Conservation (phyloP, 2,329 filamentous ascomycete genomes). For the Alternaria atra region DNA sequence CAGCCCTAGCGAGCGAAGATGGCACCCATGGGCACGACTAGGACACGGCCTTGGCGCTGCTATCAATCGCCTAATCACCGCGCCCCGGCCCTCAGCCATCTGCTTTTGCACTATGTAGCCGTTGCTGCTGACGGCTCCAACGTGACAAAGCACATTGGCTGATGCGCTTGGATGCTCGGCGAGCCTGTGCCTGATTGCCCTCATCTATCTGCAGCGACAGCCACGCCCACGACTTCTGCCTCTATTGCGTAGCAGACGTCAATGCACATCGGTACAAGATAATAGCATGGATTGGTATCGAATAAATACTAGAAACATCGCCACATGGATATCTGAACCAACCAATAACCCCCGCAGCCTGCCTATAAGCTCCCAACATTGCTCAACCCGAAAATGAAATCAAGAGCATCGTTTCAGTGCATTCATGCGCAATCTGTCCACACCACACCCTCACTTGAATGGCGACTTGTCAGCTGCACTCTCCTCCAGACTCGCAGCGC, state of each 20-base stretch:
- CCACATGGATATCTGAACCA: slow-evolving; percentile 39
- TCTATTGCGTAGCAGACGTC: neutral
- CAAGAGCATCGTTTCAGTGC: slow-evolving; percentile 6
- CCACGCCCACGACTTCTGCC: neutral
- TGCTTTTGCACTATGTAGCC: neutral
- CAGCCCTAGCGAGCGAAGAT: slow-evolving; percentile 13
- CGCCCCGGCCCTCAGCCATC: slow-evolving; percentile 1
- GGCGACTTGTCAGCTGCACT: slow-evolving; percentile 41
- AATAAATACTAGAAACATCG: slow-evolving; percentile 16
- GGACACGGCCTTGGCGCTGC: slow-evolving; percentile 5
- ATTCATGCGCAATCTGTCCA: neutral
- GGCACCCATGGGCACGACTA: slow-evolving; percentile 4
- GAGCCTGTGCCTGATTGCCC: slow-evolving; percentile 9
- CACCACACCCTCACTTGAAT: slow-evolving; percentile 33
- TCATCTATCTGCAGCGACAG: slow-evolving; percentile 22
- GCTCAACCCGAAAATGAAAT: slow-evolving; percentile 9
- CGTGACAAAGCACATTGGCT: neutral
- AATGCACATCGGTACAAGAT: neutral
- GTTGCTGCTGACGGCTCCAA: neutral
- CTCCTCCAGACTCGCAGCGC: slow-evolving; percentile 51
- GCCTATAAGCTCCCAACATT: slow-evolving; percentile 8
- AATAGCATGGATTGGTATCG: slow-evolving; percentile 1
- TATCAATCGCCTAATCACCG: slow-evolving; percentile 6
- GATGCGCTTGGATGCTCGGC: slow-evolving; percentile 12
- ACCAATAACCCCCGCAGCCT: slow-evolving; percentile 19